A percentile compares a stretch with the other conserved stretches of the same genome.
Evolutionary conservation across 805 yeast genomes (phyloP).

Genomic region (Myxozyma lipomycoides): DNA sequence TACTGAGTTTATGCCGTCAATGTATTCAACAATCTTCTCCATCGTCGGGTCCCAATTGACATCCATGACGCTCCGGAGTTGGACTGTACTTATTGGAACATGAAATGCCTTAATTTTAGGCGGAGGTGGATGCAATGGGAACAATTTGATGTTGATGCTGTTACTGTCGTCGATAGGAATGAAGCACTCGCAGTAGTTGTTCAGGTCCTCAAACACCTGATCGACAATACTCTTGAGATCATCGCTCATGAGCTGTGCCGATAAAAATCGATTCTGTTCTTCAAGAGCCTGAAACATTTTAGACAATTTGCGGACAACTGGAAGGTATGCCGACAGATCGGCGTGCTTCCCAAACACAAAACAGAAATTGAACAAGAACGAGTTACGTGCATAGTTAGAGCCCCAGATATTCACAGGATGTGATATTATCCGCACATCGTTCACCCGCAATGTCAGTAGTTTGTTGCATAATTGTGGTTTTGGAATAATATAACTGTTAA

Average conservation of each 20-base stretch:
- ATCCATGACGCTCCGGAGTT: conserved; percentile 67
- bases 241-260: conserved; percentile 48
- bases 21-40: conserved; percentile 78
- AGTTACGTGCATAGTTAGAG: conserved; percentile 76
- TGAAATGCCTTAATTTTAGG: conserved; percentile 71
- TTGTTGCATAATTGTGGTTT: conserved; percentile 86
- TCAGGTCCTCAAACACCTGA: conserved; percentile 90
- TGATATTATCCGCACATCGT: conserved; percentile 69
- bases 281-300: conserved; percentile 82
- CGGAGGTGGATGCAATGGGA: conserved; percentile 82
- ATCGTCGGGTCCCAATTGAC: conserved; percentile 97
- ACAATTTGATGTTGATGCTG: conserved; percentile 87
- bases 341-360: conserved; percentile 82
- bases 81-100: conserved; percentile 89
- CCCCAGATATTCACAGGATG: conserved; percentile 82
- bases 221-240: conserved; percentile 74
- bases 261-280: conserved; percentile 76
- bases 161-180: conserved; percentile 89
- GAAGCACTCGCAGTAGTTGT: conserved; percentile 92
- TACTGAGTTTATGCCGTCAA: conserved; percentile 84
- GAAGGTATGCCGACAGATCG: conserved; percentile 81
- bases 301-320: conserved; percentile 78
- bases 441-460: conserved; percentile 67
- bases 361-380: conserved; percentile 88
- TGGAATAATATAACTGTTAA: conserved; percentile 89